A percentile compares a stretch with the other conserved stretches of the same genome.
Conservation (phyloP, 2,329 filamentous ascomycete genomes). For the Fusarium luffae region DNA sequence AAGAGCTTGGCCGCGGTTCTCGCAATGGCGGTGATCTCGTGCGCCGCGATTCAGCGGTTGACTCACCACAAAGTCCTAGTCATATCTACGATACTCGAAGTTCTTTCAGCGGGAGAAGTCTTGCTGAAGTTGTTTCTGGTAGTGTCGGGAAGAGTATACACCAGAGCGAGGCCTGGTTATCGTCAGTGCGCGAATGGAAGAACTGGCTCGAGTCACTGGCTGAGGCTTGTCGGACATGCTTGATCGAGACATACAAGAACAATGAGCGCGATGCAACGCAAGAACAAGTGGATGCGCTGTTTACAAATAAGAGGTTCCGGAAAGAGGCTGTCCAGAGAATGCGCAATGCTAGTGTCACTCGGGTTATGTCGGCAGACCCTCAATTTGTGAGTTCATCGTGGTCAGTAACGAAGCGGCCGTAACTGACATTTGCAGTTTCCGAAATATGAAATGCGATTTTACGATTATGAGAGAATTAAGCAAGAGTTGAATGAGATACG, state of each 20-base stretch:
- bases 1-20: constrained; percentile 51
- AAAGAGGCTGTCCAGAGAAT: constrained; percentile 57
- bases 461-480: constrained; percentile 59
- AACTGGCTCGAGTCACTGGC: constrained; percentile 55
- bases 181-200: constrained; percentile 59
- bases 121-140: constrained; percentile 49
- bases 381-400: constrained; percentile 52
- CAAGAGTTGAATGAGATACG: constrained; percentile 55
- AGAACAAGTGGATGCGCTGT: constrained; percentile 56
- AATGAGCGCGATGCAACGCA: constrained; percentile 58
- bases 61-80: constrained; percentile 48
- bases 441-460: constrained; percentile 60
- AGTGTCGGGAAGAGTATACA: constrained; percentile 40
- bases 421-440: constrained; percentile 50
- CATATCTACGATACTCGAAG: constrained; percentile 51
- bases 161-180: constrained; percentile 50
- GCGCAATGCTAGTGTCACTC: constrained; percentile 58
- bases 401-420: background rate
- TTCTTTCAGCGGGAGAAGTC: constrained; percentile 53
- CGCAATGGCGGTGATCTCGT: constrained; percentile 39
- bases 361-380: constrained; percentile 56
- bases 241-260: constrained; percentile 58
- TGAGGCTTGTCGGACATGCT: constrained; percentile 54
- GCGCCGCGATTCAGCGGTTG: constrained; percentile 47
- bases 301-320: constrained; percentile 56